phyloP scores from a whole-genome alignment of 257 asterid species.

The Coffea eugenioides region DNA sequence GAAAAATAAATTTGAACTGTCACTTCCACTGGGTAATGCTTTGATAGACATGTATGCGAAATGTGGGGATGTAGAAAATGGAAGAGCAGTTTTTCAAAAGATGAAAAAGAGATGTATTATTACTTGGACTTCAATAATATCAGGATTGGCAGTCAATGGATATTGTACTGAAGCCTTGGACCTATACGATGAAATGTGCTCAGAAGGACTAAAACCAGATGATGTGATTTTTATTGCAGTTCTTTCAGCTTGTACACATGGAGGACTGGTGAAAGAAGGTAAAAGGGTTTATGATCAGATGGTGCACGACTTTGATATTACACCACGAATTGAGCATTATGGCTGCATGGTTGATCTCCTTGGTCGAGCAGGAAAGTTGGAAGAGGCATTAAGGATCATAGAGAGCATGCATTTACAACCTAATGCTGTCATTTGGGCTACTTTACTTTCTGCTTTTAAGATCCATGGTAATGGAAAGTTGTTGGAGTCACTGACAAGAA shows the following conservation, averaged over 20 bases:
- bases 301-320: slow-evolving; percentile 36
- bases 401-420: slow-evolving; percentile 51
- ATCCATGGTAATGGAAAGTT: slow-evolving; percentile 32
- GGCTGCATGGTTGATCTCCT: slow-evolving; percentile 62
- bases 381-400: slow-evolving; percentile 41
- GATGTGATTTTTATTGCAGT: slow-evolving; percentile 47
- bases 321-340: slow-evolving; percentile 52
- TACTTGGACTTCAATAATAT: slow-evolving; percentile 56
- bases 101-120: slow-evolving; percentile 42
- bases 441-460: slow-evolving; percentile 49
- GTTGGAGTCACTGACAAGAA: slow-evolving; percentile 30
- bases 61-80: slow-evolving; percentile 56
- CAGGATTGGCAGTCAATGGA: slow-evolving; percentile 48
- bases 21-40: slow-evolving; percentile 41
- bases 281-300: slow-evolving; percentile 36
- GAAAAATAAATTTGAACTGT: slow-evolving; percentile 38
- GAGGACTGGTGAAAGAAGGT: slow-evolving; percentile 48
- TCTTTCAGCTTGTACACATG: slow-evolving; percentile 52
- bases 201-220: slow-evolving; percentile 42
- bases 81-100: slow-evolving; percentile 30
- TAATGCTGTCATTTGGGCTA: slow-evolving; percentile 51
- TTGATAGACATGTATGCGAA: slow-evolving; percentile 52
- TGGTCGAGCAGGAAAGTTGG: slow-evolving; percentile 44
- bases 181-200: slow-evolving; percentile 36
- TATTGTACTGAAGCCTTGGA: slow-evolving; percentile 35